phyloP scores from a whole-genome alignment of 768 basidiomycete genomes.

The Mycena leptocephala region DNA sequence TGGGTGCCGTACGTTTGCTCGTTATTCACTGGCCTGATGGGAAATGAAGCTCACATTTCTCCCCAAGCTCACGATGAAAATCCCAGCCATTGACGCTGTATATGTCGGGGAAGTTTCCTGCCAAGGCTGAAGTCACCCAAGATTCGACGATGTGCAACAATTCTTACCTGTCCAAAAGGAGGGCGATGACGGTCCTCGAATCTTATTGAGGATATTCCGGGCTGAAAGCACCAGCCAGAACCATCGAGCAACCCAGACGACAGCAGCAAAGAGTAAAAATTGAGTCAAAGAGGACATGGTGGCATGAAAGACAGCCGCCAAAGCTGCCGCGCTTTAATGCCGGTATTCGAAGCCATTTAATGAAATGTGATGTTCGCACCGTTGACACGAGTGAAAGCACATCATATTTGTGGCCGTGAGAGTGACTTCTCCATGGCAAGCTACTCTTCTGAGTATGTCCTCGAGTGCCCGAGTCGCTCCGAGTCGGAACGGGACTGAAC shows the following conservation, averaged over 20 bases:
- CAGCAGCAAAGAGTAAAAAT: background rate
- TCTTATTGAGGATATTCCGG: conserved; percentile 36
- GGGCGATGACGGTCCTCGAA: conserved; percentile 24
- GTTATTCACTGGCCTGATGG: too few relatives aligned
- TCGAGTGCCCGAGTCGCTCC: too few relatives aligned
- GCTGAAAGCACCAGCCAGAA: background rate
- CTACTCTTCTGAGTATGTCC: too few relatives aligned
- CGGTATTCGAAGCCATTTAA: too few relatives aligned
- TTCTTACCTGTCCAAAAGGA: conserved; percentile 26
- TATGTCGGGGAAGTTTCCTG: conserved; percentile 23
- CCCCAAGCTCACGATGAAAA: conserved; percentile 22
- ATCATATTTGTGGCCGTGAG: background rate
- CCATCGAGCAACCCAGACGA: background rate
- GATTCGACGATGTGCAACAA: background rate
- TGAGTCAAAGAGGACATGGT: background rate
- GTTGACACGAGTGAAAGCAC: background rate
- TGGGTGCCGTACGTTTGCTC: background rate
- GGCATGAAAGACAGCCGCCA: background rate
- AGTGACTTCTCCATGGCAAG: background rate
- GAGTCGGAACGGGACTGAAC: too few relatives aligned
- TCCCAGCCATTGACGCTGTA: conserved; percentile 16
- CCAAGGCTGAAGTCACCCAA: background rate
- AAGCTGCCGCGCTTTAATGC: background rate
- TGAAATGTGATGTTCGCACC: too few relatives aligned
- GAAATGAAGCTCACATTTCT: conserved; percentile 8